Base-by-base conservation (phyloP, 345 rosid species). In the Fremontodendron californicum region DNA sequence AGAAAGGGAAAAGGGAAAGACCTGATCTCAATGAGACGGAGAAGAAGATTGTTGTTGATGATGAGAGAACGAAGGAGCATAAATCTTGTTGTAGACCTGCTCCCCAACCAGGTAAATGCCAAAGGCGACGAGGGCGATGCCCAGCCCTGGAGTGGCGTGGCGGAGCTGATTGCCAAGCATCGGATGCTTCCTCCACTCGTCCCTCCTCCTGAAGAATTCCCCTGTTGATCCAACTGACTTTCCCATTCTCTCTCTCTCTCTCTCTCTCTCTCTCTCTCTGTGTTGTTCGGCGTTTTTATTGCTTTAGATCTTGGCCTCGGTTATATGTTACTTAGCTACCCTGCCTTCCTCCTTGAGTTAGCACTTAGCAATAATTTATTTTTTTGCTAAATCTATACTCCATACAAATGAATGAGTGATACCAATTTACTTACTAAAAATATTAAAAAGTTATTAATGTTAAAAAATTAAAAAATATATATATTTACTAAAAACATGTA, bases 171-270 rank as follows among this genome's bases (percentile, higher is more conserved):
- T 95, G 7, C 84, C 39, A 7, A 95, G 88, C 93, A 88, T 90
- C 51, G 99, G 99, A 67, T 95, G 99, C 87, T 85, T 95, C 86
- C 98, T 86, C 99, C 99, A 93, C 78, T 86, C 88, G 73, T 93
- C 99, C 77, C 99, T 90, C 73, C 97, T 86, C 88, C 81, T 85
- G 94, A 95, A 95, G 84, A 95, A 95, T 80, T 95, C 96, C 2
- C 98, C 99, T 0, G 99, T 95, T 1, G 89, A 78, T 74, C 97
- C 96, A 84, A 91, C 81, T 49, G 86, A 85, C 33, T 89, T 93
- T 81, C 88, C 92, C 92, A 88, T 88, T 18, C 23, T 48, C 67
- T 1, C 48, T 3, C n/a, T 46, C 18, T 54, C 13, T n/a, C 13
- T 6, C 25, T 52, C 45, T 67, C 73, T 45, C 71, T 4, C 37